Percentiles rank a stretch among this genome's conserved stretches.
Evolutionary conservation across 2,329 filamentous ascomycete species (phyloP).

Genomic region (Trichoderma oligosporum): DNA sequence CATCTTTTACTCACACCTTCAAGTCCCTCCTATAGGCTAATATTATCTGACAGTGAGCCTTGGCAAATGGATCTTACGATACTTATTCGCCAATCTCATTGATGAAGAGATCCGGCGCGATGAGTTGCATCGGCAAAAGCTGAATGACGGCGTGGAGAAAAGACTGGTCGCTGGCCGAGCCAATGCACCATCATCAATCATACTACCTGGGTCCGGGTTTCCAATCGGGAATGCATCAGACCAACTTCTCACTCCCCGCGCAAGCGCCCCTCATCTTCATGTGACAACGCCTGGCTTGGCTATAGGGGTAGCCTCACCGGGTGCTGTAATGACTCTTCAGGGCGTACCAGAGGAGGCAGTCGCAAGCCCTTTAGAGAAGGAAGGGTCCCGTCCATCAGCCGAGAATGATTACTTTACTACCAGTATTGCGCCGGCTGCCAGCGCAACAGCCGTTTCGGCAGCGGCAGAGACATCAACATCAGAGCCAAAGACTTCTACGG

Average conservation of each 20-base stretch:
- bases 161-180: constrained; percentile 51
- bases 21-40: constrained; percentile 25
- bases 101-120: constrained; percentile 88
- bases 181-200: constrained; percentile 59
- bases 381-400: constrained; percentile 56
- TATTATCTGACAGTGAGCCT: constrained; percentile 67
- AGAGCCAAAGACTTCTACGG: constrained; percentile 49
- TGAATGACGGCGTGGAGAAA: constrained; percentile 62
- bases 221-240: constrained; percentile 40
- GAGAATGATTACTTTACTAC: constrained; percentile 78
- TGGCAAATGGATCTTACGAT: constrained; percentile 92
- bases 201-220: constrained; percentile 36
- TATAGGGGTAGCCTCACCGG: constrained; percentile 74
- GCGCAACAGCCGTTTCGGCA: constrained; percentile 22
- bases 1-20: background rate
- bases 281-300: constrained; percentile 70
- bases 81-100: constrained; percentile 84
- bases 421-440: constrained; percentile 48
- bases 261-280: constrained; percentile 59
- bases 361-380: constrained; percentile 51
- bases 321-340: constrained; percentile 37
- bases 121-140: constrained; percentile 62
- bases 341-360: constrained; percentile 47
- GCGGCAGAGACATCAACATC: constrained; percentile 25
- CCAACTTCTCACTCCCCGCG: constrained; percentile 57